Evolutionary conservation across 306 rosid genomes (phyloP).

Genomic region (Trifolium dubium): DNA sequence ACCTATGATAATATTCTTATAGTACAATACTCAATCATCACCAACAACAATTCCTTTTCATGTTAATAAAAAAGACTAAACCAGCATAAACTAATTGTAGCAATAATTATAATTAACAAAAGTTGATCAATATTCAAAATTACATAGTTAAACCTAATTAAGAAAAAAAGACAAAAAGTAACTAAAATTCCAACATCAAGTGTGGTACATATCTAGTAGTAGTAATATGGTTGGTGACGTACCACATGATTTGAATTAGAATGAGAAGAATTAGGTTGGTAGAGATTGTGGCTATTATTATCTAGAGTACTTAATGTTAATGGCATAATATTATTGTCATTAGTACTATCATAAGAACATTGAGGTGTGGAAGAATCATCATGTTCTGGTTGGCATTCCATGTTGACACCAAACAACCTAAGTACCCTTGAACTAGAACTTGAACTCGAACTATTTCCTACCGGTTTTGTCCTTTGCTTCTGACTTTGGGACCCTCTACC

Average conservation of each 20-base stretch:
- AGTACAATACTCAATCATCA: neutral
- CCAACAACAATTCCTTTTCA: slow-evolving; percentile 14
- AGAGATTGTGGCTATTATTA: slow-evolving; percentile 32
- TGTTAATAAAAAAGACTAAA: slow-evolving; percentile 11
- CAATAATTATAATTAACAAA: slow-evolving; percentile 15
- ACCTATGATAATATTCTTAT: slow-evolving; percentile 12
- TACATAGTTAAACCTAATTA: slow-evolving; percentile 26
- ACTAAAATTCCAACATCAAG: neutral
- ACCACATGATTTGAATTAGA: slow-evolving; percentile 61
- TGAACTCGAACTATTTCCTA: slow-evolving; percentile 47
- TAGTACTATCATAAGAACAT: slow-evolving; percentile 42
- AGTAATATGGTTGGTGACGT: slow-evolving; percentile 55
- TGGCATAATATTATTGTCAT: slow-evolving; percentile 23
- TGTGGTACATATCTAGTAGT: slow-evolving; percentile 40
- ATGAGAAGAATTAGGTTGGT: slow-evolving; percentile 2
- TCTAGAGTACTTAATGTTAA: slow-evolving; percentile 49
- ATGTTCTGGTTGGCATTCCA: slow-evolving; percentile 73
- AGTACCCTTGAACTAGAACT: slow-evolving; percentile 64
- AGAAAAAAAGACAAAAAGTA: neutral
- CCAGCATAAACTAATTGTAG: slow-evolving; percentile 11
- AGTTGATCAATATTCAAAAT: slow-evolving; percentile 42
- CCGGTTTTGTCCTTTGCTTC: slow-evolving; percentile 53
- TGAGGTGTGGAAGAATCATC: slow-evolving; percentile 47
- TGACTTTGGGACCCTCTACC: slow-evolving; percentile 48
- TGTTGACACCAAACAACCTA: slow-evolving; percentile 90